phyloP scores from a whole-genome alignment of 176 grass and related monocot species.

The Bolboschoenus planiculmis region DNA sequence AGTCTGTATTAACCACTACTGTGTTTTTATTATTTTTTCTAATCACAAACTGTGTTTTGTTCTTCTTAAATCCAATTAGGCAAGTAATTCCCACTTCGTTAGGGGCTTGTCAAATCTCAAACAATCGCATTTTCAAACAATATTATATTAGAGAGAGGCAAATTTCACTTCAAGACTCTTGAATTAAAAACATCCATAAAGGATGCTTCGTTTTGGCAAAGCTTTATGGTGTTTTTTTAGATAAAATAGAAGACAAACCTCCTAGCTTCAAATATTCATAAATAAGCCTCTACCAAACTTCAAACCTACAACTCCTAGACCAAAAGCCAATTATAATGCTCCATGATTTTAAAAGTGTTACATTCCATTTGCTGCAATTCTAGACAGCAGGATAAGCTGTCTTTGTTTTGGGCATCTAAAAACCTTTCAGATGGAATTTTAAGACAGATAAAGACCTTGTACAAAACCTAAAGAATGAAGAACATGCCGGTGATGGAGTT shows the following conservation, averaged over 20 bases:
- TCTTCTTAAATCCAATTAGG: not conserved
- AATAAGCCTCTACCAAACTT: too few species aligned
- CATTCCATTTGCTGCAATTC: too few species aligned
- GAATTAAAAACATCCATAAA: too few species aligned
- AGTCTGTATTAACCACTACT: not conserved
- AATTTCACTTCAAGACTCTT: not conserved
- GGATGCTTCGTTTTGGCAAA: too few species aligned
- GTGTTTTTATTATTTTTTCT: not conserved
- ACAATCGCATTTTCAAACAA: not conserved
- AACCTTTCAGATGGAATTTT: not conserved
- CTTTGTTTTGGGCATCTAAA: too few species aligned
- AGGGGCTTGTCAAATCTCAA: not conserved
- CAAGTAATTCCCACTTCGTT: not conserved
- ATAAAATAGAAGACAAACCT: too few species aligned
- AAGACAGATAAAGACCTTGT: not conserved
- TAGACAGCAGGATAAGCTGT: too few species aligned
- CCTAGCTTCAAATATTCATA: too few species aligned
- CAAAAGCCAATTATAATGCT: too few species aligned
- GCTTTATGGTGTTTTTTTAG: too few species aligned
- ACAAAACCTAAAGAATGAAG: not conserved
- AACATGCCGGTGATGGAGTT: not conserved
- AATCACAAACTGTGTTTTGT: not conserved
- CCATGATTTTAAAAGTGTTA: too few species aligned
- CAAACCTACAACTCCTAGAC: too few species aligned
- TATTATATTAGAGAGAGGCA: not conserved